Evolutionary conservation across 2,329 filamentous ascomycete genomes (phyloP).

Genomic region (Ascochyta lentis): DNA sequence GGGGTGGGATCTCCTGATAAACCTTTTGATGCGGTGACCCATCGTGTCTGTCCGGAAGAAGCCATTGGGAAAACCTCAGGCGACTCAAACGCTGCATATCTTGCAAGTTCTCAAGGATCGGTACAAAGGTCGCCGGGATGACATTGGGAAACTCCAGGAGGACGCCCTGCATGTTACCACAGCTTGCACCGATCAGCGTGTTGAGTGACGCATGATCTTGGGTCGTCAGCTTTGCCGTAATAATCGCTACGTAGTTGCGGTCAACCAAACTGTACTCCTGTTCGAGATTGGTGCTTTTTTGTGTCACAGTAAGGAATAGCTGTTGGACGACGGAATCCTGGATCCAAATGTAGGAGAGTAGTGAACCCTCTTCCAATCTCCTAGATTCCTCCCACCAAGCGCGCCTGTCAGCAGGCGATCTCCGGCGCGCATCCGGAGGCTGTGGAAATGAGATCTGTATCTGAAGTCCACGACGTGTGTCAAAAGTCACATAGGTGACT

Average conservation of each 20-base stretch:
- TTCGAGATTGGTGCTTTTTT: constrained; percentile 13
- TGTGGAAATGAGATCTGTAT: constrained; percentile 33
- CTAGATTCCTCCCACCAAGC: constrained; percentile 42
- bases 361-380: constrained; percentile 30
- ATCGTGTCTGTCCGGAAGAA: constrained; percentile 28
- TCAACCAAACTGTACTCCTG: constrained; percentile 18
- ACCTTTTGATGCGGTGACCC: background rate
- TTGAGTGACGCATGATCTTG: constrained; percentile 24
- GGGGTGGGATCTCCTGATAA: constrained; percentile 30
- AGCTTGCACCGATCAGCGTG: constrained; percentile 21
- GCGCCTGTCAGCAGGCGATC: constrained; percentile 13
- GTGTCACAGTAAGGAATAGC: constrained; percentile 34
- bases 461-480: constrained; percentile 27
- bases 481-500: constrained; percentile 26
- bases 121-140: constrained; percentile 40
- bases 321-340: constrained; percentile 26
- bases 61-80: constrained; percentile 38
- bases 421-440: constrained; percentile 20
- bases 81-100: constrained; percentile 32
- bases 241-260: constrained; percentile 10
- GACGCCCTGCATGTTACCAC: constrained; percentile 16
- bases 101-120: constrained; percentile 34
- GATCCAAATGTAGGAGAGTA: constrained; percentile 36
- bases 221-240: constrained; percentile 25
- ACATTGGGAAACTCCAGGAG: constrained; percentile 39